phyloP scores from a whole-genome alignment of 306 rosid genomes.

The Quercus glauca region DNA sequence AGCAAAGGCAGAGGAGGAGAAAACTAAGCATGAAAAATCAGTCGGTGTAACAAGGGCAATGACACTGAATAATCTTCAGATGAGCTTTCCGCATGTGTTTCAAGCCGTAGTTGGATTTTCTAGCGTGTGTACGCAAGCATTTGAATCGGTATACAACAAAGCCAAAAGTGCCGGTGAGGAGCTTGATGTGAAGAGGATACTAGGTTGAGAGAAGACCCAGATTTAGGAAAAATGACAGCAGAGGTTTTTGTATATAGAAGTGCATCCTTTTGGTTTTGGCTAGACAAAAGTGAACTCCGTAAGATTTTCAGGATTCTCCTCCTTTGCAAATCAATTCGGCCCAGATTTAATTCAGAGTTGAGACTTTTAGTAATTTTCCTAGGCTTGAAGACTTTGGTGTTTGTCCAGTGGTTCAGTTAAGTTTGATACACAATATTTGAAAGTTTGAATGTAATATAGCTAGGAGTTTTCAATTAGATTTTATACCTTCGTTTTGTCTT shows the following conservation, averaged over 20 bases:
- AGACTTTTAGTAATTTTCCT: neutral
- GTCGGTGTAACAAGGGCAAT: constrained; percentile 77
- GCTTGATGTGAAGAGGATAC: constrained; percentile 70
- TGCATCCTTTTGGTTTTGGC: neutral
- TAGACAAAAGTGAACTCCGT: neutral
- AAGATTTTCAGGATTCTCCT: neutral
- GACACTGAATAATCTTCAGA: constrained; percentile 91
- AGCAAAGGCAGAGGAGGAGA: constrained; percentile 82
- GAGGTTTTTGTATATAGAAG: constrained; percentile 18
- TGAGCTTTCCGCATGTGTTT: constrained; percentile 92
- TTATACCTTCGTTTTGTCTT: constrained; percentile 12
- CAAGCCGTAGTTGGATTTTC: constrained; percentile 96
- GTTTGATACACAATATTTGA: neutral
- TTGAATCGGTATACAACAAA: constrained; percentile 78
- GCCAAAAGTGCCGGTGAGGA: constrained; percentile 50
- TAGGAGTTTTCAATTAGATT: constrained; percentile 2
- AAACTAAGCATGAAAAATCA: constrained; percentile 69
- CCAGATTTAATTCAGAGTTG: neutral
- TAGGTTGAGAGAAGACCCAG: constrained; percentile 3
- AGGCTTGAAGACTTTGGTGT: neutral
- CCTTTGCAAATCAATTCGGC: neutral
- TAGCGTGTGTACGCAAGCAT: constrained; percentile 79
- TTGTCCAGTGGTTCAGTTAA: neutral
- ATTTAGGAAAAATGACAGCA: neutral
- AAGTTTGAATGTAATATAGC: constrained; percentile 1